These are phyloP conservation scores for Coix lacrymajobi DNA, from an alignment of 176 grass and related monocot species.

Conservation along the genomic window DNA sequence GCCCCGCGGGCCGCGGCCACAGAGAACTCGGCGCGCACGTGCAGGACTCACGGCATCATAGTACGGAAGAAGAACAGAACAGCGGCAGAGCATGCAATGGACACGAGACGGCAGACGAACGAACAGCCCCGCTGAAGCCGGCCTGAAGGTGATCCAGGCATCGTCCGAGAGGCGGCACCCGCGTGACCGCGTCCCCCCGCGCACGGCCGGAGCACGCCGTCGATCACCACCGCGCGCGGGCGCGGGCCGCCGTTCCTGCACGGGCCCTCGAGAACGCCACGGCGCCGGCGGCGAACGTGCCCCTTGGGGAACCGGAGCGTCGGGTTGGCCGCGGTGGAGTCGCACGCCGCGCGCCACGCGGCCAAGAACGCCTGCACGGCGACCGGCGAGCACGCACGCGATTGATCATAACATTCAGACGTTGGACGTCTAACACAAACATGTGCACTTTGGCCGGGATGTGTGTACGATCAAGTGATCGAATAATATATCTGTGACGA, in stretches of 20 bases:
- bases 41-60: too few species aligned
- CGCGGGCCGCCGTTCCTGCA: slow-evolving; percentile 3
- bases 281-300: slow-evolving; percentile 31
- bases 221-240: slow-evolving; percentile 11
- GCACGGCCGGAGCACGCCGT: slow-evolving; percentile 30
- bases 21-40: too few species aligned
- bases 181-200: not conserved
- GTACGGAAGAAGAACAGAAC: too few species aligned
- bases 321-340: not conserved
- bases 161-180: not conserved
- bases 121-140: too few species aligned
- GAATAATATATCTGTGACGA: not conserved
- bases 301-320: slow-evolving; percentile 41
- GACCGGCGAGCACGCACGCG: not conserved
- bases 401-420: not conserved
- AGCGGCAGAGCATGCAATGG: too few species aligned
- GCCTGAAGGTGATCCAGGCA: slow-evolving; percentile 51
- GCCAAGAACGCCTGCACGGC: slow-evolving; percentile 34
- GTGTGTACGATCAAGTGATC: not conserved
- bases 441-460: not conserved
- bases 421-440: not conserved
- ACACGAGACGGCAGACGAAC: too few species aligned
- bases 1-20: too few species aligned
- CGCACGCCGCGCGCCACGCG: slow-evolving; percentile 40
- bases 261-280: slow-evolving; percentile 34